Conservation (phyloP, 202 grass and related monocot genomes). For the Saccharum hybrid region DNA sequence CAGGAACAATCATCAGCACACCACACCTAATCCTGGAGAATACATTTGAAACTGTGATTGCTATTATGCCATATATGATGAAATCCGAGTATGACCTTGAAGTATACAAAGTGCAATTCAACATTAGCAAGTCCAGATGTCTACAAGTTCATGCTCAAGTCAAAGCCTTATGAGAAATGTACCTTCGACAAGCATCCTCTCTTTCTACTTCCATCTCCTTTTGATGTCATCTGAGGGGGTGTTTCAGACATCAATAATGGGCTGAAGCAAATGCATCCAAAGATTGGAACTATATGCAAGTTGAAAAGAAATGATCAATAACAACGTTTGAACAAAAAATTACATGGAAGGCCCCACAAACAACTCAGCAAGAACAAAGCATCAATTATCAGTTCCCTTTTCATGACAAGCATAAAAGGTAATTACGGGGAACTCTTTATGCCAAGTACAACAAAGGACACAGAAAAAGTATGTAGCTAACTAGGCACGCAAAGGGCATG, state of each 20-base stretch:
- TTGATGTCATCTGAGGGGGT: background rate
- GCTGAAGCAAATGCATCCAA: conserved; percentile 42
- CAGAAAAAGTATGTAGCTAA: conserved; percentile 38
- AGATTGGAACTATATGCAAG: conserved; percentile 33
- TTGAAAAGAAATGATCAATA: conserved; percentile 30
- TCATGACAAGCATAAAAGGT: conserved; percentile 43
- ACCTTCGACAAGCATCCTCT: conserved; percentile 26
- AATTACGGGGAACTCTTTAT: conserved; percentile 38
- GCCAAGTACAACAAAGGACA: conserved; percentile 32
- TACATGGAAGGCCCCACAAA: conserved; percentile 46
- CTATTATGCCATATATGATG: conserved; percentile 16
- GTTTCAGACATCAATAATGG: conserved; percentile 34
- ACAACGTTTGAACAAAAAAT: conserved; percentile 40
- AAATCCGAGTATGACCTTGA: conserved; percentile 22
- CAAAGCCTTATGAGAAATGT: conserved; percentile 25
- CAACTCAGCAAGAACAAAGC: conserved; percentile 40
- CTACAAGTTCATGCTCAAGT: conserved; percentile 6
- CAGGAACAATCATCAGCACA: conserved; percentile 37
- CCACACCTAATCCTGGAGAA: conserved; percentile 39
- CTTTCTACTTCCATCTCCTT: conserved; percentile 27
- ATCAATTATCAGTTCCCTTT: conserved; percentile 36
- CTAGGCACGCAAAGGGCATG: conserved; percentile 27
- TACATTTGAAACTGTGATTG: conserved; percentile 32
- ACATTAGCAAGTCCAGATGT: conserved; percentile 9
- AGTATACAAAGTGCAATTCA: conserved; percentile 14